These are phyloP conservation scores for Tolypocladium amazonense DNA, from an alignment of 2,329 filamentous ascomycete species.

Conservation along the genomic window DNA sequence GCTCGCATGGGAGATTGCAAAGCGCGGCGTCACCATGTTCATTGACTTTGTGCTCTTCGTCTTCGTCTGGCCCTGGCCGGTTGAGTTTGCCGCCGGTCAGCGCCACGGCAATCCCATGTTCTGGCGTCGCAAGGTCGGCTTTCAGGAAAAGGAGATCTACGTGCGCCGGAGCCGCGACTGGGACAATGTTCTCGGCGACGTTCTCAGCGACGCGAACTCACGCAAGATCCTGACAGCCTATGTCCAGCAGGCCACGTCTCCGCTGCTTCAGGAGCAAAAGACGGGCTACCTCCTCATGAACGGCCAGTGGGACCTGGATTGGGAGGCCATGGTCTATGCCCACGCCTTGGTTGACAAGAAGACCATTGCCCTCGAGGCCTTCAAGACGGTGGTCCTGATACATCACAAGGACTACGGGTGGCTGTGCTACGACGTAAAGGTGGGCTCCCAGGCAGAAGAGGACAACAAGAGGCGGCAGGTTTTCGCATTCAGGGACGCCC, in stretches of 20 bases:
- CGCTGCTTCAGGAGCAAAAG: constrained; percentile 58
- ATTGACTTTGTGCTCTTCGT: constrained; percentile 62
- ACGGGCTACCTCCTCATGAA: constrained; percentile 85
- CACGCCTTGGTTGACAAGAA: constrained; percentile 58
- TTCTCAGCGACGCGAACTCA: constrained; percentile 39
- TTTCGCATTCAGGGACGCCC: constrained; percentile 66
- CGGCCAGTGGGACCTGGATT: constrained; percentile 79
- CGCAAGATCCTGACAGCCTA: constrained; percentile 49
- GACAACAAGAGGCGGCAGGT: constrained; percentile 63
- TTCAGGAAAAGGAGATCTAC: constrained; percentile 69
- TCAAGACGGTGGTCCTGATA: constrained; percentile 61
- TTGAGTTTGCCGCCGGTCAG: constrained; percentile 57
- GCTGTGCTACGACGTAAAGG: constrained; percentile 48
- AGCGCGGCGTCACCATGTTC: constrained; percentile 55
- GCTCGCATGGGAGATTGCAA: constrained; percentile 44
- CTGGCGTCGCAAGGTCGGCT: constrained; percentile 70
- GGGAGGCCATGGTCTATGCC: constrained; percentile 66
- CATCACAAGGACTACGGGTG: constrained; percentile 60
- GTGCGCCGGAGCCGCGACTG: constrained; percentile 68
- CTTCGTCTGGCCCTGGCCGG: constrained; percentile 63
- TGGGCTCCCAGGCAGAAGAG: constrained; percentile 39
- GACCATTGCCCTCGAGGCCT: constrained; percentile 49
- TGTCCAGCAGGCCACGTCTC: constrained; percentile 58
- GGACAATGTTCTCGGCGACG: constrained; percentile 48
- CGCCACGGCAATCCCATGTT: constrained; percentile 48